Evolutionary conservation across 2,329 filamentous ascomycete species (phyloP), one percentile per base, ranked within the genome.

Genomic region (Ceratocystis huliohia): DNA sequence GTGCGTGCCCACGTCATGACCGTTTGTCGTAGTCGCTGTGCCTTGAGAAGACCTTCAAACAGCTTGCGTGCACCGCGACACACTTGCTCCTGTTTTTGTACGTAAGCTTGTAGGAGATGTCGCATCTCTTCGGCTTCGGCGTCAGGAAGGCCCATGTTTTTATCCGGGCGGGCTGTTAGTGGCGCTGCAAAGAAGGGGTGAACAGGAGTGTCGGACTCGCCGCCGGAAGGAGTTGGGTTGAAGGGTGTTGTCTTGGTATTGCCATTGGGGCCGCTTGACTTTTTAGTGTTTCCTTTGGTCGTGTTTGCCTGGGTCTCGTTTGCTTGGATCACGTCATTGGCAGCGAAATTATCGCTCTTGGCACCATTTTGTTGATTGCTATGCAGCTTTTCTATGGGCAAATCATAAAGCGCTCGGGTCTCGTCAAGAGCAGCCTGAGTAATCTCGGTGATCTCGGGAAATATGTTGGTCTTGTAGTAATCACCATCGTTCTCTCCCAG

Each of bases 21-120:
- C 22, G 85, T 82, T 71, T 84, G 84, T 33, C 89, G 82, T 74
- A 88, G 81, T 57, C 88, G 82, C 70, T 93, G 86, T 1, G 88
- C 88, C 71, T 83, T 83, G 69, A 91, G 78, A 64, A 95, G 79
- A 0, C 89, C 88, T 63, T 85, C 80, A 69, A 89, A 86, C 62
- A 94, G 78, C 68, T 81, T 82, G 66, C 83, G 81, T 1, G 86
- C 82, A 6, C 88, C 86, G 3, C 89, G 84, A 66, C 88, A 87
- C 1, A 93, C 84, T 73, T 94, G 89, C 72, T 94, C 89, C 73
- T 94, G 89, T 74, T 93, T 93, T 72, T 93, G 89, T 30, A 93
- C 85, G 73, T 90, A 93, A 10, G 89, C 77, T 70, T 90, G 82
- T 62, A 94, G 79, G 20, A 91, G 76, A 67, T 87, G 82, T 67